Conservation (phyloP, 805 yeast genomes). For the Saturnispora serradocipensis region DNA sequence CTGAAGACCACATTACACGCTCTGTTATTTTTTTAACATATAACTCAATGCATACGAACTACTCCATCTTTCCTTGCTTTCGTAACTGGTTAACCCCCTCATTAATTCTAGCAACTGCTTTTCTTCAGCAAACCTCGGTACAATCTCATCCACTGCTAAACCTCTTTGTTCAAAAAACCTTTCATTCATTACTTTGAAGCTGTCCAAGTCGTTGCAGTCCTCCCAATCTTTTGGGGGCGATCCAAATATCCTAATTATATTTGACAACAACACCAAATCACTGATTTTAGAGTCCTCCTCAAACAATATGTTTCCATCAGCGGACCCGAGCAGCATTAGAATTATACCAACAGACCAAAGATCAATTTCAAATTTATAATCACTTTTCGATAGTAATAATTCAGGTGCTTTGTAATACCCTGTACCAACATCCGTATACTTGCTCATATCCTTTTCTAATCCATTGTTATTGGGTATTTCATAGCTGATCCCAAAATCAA, state of each 20-base stretch:
- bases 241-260: constrained; percentile 51
- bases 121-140: constrained; percentile 26
- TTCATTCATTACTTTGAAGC: constrained; percentile 28
- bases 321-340: constrained; percentile 41
- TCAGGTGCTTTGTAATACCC: constrained; percentile 71
- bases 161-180: constrained; percentile 20
- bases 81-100: constrained; percentile 35
- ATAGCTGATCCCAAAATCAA: constrained; percentile 35
- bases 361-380: constrained; percentile 51
- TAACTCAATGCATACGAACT: constrained; percentile 21
- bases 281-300: constrained; percentile 33
- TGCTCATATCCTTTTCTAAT: constrained; percentile 35
- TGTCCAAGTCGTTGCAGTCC: constrained; percentile 30
- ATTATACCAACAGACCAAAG: constrained; percentile 67
- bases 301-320: constrained; percentile 31
- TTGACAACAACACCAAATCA: constrained; percentile 51
- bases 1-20: too few relatives aligned
- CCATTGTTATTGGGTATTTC: constrained; percentile 54
- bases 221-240: constrained; percentile 47
- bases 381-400: constrained; percentile 47
- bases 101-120: constrained; percentile 25
- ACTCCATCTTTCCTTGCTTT: constrained; percentile 26
- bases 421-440: constrained; percentile 52
- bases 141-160: constrained; percentile 17
- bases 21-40: neutral